A percentile compares a stretch with the other conserved stretches of the same genome.
Conservation (phyloP, 371 early-diverging fungal genomes). For the Massospora cicadina region DNA sequence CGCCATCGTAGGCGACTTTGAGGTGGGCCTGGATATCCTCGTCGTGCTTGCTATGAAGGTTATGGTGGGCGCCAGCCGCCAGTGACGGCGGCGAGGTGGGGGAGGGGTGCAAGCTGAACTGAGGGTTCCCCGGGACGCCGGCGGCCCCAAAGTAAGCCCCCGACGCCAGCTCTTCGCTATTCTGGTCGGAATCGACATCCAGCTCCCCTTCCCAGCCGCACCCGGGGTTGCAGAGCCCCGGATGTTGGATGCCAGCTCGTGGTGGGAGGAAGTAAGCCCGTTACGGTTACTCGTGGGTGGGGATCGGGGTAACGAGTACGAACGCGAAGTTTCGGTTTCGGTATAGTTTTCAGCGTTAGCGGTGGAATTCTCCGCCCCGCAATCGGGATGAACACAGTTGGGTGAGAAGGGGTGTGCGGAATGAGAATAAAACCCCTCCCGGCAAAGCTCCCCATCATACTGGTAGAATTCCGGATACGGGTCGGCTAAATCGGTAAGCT, state of each 20-base stretch:
- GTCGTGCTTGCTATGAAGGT: not conserved
- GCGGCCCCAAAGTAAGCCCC: not conserved
- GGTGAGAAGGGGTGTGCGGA: not conserved
- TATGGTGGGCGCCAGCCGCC: not conserved
- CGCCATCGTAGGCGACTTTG: not conserved
- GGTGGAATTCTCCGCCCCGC: not conserved
- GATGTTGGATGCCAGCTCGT: not conserved
- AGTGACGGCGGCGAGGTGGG: not conserved
- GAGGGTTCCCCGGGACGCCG: not conserved
- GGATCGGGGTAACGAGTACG: not conserved
- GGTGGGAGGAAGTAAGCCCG: not conserved
- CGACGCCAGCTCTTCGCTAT: not conserved
- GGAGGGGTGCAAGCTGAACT: not conserved
- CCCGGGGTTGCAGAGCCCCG: not conserved
- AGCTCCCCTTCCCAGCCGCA: slow-evolving; percentile 19
- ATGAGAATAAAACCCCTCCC: too few relatives aligned
- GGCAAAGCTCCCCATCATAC: slow-evolving; percentile 25
- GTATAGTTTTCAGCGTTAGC: not conserved
- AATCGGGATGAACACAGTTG: not conserved
- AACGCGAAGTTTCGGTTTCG: not conserved
- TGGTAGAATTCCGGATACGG: slow-evolving; percentile 82
- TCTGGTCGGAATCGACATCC: slow-evolving; percentile 13
- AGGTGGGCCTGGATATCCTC: not conserved
- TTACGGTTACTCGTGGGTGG: not conserved
- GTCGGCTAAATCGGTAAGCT: slow-evolving; percentile 63